Conservation (phyloP, 192 early-diverging fungal species). For the Rhizophagus prolifer region DNA sequence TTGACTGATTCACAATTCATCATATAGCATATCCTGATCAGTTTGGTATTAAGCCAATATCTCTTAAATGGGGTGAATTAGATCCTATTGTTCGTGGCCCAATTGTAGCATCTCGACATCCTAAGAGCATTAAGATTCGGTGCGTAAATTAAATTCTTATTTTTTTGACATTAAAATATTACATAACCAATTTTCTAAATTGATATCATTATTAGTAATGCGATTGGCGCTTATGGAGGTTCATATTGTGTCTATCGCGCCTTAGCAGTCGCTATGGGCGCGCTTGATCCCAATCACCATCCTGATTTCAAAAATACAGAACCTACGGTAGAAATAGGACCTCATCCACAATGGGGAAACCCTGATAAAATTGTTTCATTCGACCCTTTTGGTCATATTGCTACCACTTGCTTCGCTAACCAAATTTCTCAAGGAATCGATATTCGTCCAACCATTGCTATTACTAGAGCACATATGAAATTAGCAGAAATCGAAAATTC, state of each 20-base stretch:
- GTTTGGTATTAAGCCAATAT: constrained; percentile 70
- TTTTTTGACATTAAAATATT: not conserved
- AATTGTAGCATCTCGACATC: constrained; percentile 78
- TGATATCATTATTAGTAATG: constrained; percentile 58
- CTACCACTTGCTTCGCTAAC: constrained; percentile 57
- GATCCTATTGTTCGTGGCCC: constrained; percentile 77
- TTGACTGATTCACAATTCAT: not conserved
- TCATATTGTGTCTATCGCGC: constrained; percentile 91
- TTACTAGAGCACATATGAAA: constrained; percentile 95
- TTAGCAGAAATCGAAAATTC: constrained; percentile 83
- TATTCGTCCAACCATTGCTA: constrained; percentile 87
- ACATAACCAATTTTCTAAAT: not conserved
- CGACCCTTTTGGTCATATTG: constrained; percentile 90
- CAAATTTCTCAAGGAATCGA: constrained; percentile 73
- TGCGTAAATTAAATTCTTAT: constrained; percentile 30
- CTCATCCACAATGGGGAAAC: constrained; percentile 76
- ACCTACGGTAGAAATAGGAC: constrained; percentile 80
- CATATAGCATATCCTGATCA: constrained; percentile 52
- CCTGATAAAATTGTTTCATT: constrained; percentile 90
- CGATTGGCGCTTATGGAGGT: constrained; percentile 93
- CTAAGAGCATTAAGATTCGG: constrained; percentile 72
- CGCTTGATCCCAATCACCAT: constrained; percentile 73
- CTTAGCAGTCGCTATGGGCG: constrained; percentile 87
- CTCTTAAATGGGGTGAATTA: constrained; percentile 75
- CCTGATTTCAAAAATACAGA: constrained; percentile 88